Base-by-base conservation (phyloP, 352 stramenopile species). In the Pythium aquatile region DNA sequence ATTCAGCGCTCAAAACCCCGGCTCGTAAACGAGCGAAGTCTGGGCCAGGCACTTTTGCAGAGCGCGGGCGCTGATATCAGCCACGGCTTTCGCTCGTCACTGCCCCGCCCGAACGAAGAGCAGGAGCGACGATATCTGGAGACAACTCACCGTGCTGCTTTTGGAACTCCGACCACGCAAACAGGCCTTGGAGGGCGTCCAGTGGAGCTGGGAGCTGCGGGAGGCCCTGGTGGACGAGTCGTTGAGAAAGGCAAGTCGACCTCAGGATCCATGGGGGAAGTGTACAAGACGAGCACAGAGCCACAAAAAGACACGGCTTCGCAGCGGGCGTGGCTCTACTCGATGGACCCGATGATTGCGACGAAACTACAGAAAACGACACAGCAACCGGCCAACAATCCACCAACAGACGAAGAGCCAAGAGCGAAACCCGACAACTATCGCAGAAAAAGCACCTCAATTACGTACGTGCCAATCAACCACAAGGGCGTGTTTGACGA, bases 291-390 rank as follows among this genome's bases (percentile, higher is more conserved):
- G 29, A 84, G 69, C 55, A 30, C 53, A 0, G 85, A 94, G 20
- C 85, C 85, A 5, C 80, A 94, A 55, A 64, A 72, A 56, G 85
- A 94, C 62, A 93, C 85, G 0, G 69, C 76, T 0, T 81, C 85
- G 16, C 85, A 94, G 53, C 74, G 85, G 32, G 83, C 85, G 37
- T 94, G 83, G 83, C 69, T 91, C 72, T 92, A 93, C 59, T 88
- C 80, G 5, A 79, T 69, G 16, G 81, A 93, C 39, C 82, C 83
- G 1, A 90, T 91, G 78, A 80, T 93, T 29, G 44, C 47, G 3
- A 68, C 66, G 8, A 82, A 75, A 13, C 46, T 44, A 3, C 47
- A 74, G 29, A 49, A 57, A 61, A n/a, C 20, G 20, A 16, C 33
- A 66, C 63, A 58, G 11, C 37, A 11, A 53, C 28, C 29, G 40